phyloP scores from a whole-genome alignment of 352 stramenopile genomes.

The Pythium myriotylum region DNA sequence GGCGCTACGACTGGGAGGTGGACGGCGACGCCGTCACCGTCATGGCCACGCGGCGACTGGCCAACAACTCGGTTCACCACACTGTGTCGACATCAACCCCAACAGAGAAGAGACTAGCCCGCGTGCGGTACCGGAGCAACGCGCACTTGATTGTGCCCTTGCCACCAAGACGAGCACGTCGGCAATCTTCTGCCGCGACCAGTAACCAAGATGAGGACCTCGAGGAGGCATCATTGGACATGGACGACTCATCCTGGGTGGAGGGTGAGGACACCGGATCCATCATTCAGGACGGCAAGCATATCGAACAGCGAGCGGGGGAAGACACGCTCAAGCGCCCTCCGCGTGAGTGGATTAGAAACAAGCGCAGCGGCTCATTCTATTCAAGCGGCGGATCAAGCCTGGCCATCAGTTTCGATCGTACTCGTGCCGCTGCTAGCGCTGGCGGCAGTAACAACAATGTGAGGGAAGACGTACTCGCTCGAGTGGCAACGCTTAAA shows the following conservation, averaged over 20 bases:
- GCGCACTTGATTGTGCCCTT: constrained; percentile 15
- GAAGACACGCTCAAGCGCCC: constrained; percentile 25
- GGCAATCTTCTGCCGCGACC: constrained; percentile 11
- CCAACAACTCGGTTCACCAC: constrained; percentile 36
- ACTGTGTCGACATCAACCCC: constrained; percentile 60
- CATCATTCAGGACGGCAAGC: constrained; percentile 5
- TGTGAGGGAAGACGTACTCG: constrained; percentile 60
- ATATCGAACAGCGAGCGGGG: constrained; percentile 18
- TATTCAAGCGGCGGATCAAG: constrained; percentile 16
- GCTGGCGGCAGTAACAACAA: constrained; percentile 9
- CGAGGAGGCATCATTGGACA: constrained; percentile 2
- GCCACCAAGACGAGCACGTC: constrained; percentile 12
- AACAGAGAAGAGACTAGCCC: constrained; percentile 38
- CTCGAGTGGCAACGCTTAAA: constrained; percentile 71
- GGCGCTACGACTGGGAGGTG: not conserved
- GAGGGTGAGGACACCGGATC: constrained; percentile 10
- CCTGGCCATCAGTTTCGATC: constrained; percentile 31
- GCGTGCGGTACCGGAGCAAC: constrained; percentile 27
- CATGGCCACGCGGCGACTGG: constrained; percentile 13
- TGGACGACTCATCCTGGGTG: not conserved
- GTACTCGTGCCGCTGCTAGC: constrained; percentile 30
- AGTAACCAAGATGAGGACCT: constrained; percentile 19
- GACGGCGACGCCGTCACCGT: constrained; percentile 24
- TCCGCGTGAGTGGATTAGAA: not conserved
- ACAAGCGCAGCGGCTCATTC: constrained; percentile 9